Evolutionary conservation across 208 protist species (phyloP).

Genomic region (Acanthamoeba culbertsoni): DNA sequence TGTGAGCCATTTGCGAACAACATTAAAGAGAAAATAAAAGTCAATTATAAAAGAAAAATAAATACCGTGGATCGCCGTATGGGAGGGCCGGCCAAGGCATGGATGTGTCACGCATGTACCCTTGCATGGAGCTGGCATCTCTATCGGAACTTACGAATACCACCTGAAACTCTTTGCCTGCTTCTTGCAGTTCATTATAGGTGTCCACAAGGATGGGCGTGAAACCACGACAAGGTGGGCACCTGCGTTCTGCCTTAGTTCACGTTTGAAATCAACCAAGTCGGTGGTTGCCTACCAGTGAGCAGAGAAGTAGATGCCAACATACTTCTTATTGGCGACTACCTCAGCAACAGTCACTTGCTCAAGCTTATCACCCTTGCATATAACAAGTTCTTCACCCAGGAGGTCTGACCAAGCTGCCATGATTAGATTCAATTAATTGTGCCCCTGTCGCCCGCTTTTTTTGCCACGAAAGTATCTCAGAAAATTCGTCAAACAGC

Average conservation of each 20-base stretch:
- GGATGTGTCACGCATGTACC: not conserved
- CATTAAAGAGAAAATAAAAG: not conserved
- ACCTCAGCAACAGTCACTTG: not conserved
- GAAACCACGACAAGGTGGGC: constrained; percentile 45
- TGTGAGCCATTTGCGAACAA: not conserved
- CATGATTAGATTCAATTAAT: too few relatives aligned
- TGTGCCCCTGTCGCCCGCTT: too few relatives aligned
- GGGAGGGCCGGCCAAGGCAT: constrained; percentile 54
- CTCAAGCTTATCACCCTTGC: not conserved
- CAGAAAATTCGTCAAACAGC: too few relatives aligned
- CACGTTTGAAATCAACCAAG: not conserved
- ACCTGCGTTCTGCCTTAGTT: not conserved
- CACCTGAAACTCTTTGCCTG: constrained; percentile 29
- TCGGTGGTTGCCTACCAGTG: not conserved
- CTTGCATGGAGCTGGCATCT: not conserved
- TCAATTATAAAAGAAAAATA: too few relatives aligned
- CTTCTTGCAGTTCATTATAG: not conserved
- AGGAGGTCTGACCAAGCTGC: too few relatives aligned
- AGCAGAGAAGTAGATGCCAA: constrained; percentile 52
- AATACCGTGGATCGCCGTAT: not conserved
- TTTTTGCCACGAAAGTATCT: too few relatives aligned
- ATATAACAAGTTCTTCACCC: not conserved
- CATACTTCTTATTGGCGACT: not conserved
- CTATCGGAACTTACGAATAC: constrained; percentile 27
- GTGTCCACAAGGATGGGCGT: constrained; percentile 20